phyloP scores from a whole-genome alignment of 306 rosid genomes.

The Crataegus laevigata region DNA sequence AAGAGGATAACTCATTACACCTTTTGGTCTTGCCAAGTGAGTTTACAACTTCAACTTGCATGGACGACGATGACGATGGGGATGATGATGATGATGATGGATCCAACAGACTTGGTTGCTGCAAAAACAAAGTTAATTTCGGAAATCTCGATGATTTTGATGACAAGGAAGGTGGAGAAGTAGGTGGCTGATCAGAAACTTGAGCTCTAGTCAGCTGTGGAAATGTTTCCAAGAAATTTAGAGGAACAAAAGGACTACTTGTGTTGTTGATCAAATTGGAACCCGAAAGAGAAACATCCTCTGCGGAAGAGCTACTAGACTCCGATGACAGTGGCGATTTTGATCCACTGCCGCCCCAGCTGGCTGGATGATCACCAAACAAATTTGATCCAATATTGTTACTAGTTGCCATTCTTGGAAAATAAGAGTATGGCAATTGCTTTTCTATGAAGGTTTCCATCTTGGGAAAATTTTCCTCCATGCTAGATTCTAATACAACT shows the following conservation, averaged over 20 bases:
- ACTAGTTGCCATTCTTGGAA: constrained; percentile 33
- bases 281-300: constrained; percentile 12
- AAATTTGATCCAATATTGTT: constrained; percentile 30
- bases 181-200: constrained; percentile 17
- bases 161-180: constrained; percentile 28
- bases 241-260: constrained; percentile 26
- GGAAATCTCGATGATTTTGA: constrained; percentile 37
- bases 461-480: constrained; percentile 53
- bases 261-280: constrained; percentile 14
- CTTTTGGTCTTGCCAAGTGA: neutral
- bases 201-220: constrained; percentile 31
- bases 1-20: neutral
- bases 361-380: constrained; percentile 34
- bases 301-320: constrained; percentile 35
- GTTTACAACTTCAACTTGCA: neutral
- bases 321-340: constrained; percentile 37
- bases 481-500: constrained; percentile 29
- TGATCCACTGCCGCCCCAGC: constrained; percentile 21
- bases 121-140: constrained; percentile 55
- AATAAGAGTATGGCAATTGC: constrained; percentile 38
- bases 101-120: constrained; percentile 35
- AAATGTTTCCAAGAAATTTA: constrained; percentile 62
- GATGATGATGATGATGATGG: constrained; percentile 10
- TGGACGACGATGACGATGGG: neutral
- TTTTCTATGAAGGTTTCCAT: constrained; percentile 47